Conservation (phyloP, 169 alveolate genomes). For the Pseudocohnilembus persalinus region DNA sequence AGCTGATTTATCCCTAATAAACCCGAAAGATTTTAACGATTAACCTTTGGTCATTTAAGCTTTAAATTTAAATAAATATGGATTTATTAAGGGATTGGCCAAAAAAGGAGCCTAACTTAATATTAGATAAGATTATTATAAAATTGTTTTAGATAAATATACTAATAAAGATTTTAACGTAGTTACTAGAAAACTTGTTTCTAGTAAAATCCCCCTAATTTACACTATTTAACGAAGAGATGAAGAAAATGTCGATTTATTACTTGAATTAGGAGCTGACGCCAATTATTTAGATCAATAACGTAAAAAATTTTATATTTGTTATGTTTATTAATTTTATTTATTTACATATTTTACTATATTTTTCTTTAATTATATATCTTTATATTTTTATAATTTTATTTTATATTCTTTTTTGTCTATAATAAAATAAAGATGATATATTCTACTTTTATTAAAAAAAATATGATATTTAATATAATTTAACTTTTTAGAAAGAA, state of each 20-base stretch:
- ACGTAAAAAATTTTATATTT: not conserved
- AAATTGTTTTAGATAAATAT: not conserved
- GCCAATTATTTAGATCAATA: not conserved
- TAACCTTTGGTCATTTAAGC: not conserved
- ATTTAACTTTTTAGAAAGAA: constrained; percentile 20
- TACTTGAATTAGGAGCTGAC: not conserved
- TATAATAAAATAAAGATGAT: not conserved
- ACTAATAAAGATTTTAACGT: not conserved
- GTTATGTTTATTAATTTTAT: too few relatives aligned
- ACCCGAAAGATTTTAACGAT: not conserved
- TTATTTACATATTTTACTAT: too few relatives aligned
- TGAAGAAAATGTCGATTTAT: not conserved
- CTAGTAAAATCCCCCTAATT: not conserved
- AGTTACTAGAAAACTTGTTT: not conserved
- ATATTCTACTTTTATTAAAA: too few relatives aligned
- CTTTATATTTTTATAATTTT: too few relatives aligned
- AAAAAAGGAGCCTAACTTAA: not conserved
- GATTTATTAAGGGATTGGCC: not conserved
- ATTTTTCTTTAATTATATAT: too few relatives aligned
- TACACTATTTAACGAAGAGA: not conserved
- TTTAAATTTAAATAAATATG: too few relatives aligned
- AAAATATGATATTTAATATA: not conserved
- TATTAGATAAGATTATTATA: not conserved
- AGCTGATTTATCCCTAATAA: not conserved
- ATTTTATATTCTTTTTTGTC: too few relatives aligned